Conservation (phyloP, 192 early-diverging fungal genomes). For the Backusella psychrophila region DNA sequence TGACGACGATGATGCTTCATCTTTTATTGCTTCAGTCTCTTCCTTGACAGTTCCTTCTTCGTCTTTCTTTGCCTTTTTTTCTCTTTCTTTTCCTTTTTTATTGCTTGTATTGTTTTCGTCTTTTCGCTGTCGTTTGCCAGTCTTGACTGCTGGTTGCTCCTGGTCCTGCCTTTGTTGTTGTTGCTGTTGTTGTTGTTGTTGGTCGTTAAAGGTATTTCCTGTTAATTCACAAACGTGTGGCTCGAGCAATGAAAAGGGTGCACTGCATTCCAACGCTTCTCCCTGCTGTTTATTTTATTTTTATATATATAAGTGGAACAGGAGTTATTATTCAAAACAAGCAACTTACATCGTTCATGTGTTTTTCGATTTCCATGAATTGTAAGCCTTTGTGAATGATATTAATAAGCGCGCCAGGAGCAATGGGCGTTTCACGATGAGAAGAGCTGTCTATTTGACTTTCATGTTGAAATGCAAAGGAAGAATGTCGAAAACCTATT, state of each 20-base stretch:
- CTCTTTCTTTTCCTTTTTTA: slow-evolving; percentile 49
- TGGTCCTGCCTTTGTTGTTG: slow-evolving; percentile 23
- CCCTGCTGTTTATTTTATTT: slow-evolving; percentile 67
- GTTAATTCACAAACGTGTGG: slow-evolving; percentile 65
- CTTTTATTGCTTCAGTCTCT: background rate
- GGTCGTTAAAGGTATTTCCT: slow-evolving; percentile 26
- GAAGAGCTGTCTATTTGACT: slow-evolving; percentile 69
- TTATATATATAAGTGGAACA: background rate
- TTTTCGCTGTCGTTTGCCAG: slow-evolving; percentile 42
- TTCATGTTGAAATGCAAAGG: slow-evolving; percentile 86
- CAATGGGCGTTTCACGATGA: slow-evolving; percentile 59
- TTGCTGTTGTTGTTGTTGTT: slow-evolving; percentile 4
- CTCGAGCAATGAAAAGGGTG: slow-evolving; percentile 65
- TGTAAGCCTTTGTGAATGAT: slow-evolving; percentile 90
- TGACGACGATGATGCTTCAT: background rate
- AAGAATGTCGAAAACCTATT: slow-evolving; percentile 81
- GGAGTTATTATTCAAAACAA: background rate
- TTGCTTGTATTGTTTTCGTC: slow-evolving; percentile 33
- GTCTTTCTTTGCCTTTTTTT: slow-evolving; percentile 44
- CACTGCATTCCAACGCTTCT: slow-evolving; percentile 65
- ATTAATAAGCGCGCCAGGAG: slow-evolving; percentile 80
- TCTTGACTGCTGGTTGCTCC: slow-evolving; percentile 11
- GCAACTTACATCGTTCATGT: slow-evolving; percentile 67
- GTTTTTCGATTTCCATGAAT: slow-evolving; percentile 88
- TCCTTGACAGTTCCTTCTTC: slow-evolving; percentile 1